A percentile compares a stretch with the other conserved stretches of the same genome.
These are phyloP conservation scores for Neurospora sp. DNA, from an alignment of 495 filamentous ascomycete genomes.

Conservation along the genomic window DNA sequence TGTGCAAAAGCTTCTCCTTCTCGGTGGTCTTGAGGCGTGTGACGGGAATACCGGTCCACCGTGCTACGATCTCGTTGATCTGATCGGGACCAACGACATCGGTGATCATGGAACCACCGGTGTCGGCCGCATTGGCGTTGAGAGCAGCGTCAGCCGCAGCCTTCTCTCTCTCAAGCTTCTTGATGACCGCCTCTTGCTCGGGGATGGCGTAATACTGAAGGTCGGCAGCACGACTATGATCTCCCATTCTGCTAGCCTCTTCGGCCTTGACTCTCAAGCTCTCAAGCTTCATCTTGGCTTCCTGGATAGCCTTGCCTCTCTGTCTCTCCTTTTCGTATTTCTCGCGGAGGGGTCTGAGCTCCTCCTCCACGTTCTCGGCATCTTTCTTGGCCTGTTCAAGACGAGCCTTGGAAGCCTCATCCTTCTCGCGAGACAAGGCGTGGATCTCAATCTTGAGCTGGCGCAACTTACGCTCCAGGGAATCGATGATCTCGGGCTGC, in stretches of 20 bases:
- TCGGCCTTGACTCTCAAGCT: conserved; percentile 78
- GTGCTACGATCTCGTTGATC: conserved; percentile 95
- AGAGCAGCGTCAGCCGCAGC: conserved; percentile 64
- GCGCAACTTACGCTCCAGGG: conserved; percentile 73
- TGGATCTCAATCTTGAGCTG: conserved; percentile 96
- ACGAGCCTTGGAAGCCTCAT: conserved; percentile 78
- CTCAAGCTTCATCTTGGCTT: conserved; percentile 92
- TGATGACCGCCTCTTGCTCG: conserved; percentile 72
- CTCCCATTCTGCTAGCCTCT: conserved; percentile 77
- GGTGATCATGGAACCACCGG: conserved; percentile 62
- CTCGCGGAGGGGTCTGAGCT: conserved; percentile 81
- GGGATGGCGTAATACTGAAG: conserved; percentile 96
- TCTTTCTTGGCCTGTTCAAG: conserved; percentile 76
- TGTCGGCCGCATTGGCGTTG: conserved; percentile 47
- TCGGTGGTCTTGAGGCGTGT: conserved; percentile 88
- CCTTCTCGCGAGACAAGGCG: conserved; percentile 85
- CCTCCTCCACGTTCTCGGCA: conserved; percentile 83
- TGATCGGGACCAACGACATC: conserved; percentile 95
- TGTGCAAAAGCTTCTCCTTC: conserved; percentile 91
- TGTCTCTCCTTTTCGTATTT: conserved; percentile 90
- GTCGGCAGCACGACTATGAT: conserved; percentile 75
- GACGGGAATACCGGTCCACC: conserved; percentile 95
- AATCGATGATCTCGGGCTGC: conserved; percentile 89
- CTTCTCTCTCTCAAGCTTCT: conserved; percentile 71
- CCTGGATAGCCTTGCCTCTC: conserved; percentile 82